Evolutionary conservation across 108 stramenopile genomes (phyloP).

Genomic region (Mayamaea pseudoterrestris): DNA sequence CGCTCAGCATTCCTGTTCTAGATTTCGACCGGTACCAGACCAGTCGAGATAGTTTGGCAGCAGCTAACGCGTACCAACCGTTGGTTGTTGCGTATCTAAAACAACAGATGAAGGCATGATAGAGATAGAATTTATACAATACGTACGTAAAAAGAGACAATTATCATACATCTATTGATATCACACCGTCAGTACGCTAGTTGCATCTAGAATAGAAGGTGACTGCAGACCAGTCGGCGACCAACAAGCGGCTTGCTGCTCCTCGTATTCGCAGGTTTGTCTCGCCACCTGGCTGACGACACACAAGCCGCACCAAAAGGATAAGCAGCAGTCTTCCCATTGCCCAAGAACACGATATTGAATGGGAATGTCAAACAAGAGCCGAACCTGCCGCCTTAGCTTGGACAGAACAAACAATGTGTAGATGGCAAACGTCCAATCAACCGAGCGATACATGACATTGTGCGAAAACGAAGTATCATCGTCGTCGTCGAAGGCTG

Average conservation of each 20-base stretch:
- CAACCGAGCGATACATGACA: not conserved
- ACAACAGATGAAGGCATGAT: slow-evolving; percentile 16
- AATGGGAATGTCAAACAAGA: not conserved
- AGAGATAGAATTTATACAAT: not conserved
- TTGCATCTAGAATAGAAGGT: not conserved
- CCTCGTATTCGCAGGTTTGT: slow-evolving; percentile 33
- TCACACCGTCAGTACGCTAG: not conserved
- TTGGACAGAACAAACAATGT: slow-evolving; percentile 4
- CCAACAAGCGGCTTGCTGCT: slow-evolving; percentile 1
- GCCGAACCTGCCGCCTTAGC: not conserved
- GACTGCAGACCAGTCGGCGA: slow-evolving; percentile 2
- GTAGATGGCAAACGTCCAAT: slow-evolving; percentile 2
- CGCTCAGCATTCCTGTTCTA: slow-evolving; percentile 44
- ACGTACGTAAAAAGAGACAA: not conserved
- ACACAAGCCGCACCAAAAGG: slow-evolving; percentile 61
- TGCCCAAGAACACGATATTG: not conserved
- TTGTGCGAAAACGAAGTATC: not conserved
- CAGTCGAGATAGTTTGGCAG: slow-evolving; percentile 30
- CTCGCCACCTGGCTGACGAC: slow-evolving; percentile 66
- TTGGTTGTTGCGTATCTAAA: slow-evolving; percentile 36
- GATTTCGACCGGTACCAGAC: slow-evolving; percentile 64
- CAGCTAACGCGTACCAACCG: slow-evolving; percentile 40
- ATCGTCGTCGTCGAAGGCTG: slow-evolving; percentile 4
- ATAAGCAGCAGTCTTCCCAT: slow-evolving; percentile 56
- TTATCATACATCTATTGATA: not conserved